Evolutionary conservation across 2,329 filamentous ascomycete species (phyloP).

Genomic region (Fusarium verrucosum): DNA sequence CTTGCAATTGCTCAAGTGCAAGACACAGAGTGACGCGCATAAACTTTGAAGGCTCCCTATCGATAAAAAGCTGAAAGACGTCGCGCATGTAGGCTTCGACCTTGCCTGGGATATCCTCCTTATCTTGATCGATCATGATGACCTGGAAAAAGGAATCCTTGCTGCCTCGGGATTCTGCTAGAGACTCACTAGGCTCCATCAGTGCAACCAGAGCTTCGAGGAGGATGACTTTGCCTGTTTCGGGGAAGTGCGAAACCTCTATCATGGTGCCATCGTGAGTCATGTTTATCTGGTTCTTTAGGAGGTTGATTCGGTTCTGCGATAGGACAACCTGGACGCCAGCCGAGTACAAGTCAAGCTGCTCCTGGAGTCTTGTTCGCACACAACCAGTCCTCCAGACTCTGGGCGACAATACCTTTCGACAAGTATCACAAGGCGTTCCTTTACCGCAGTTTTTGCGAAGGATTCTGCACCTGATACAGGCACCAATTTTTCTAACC

Average conservation of each 20-base stretch:
- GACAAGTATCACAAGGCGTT: slow-evolving; percentile 70
- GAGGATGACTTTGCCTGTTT: slow-evolving; percentile 55
- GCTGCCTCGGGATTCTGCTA: slow-evolving; percentile 49
- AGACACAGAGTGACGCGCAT: slow-evolving; percentile 67
- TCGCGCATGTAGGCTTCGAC: slow-evolving; percentile 69
- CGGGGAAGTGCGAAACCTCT: slow-evolving; percentile 68
- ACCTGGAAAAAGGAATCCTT: slow-evolving; percentile 50
- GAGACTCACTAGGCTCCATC: slow-evolving; percentile 50
- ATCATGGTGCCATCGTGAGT: slow-evolving; percentile 60
- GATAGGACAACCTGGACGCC: slow-evolving; percentile 71
- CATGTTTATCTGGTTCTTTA: slow-evolving; percentile 62
- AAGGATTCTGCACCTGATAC: slow-evolving; percentile 71
- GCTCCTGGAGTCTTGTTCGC: slow-evolving; percentile 68
- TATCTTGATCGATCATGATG: slow-evolving; percentile 69
- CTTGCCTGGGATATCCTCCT: slow-evolving; percentile 67
- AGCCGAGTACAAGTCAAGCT: slow-evolving; percentile 70
- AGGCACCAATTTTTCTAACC: slow-evolving; percentile 71
- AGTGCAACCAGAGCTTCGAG: slow-evolving; percentile 49
- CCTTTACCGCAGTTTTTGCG: slow-evolving; percentile 73
- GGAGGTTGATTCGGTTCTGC: slow-evolving; percentile 65
- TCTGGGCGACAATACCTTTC: slow-evolving; percentile 69
- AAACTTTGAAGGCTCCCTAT: slow-evolving; percentile 67
- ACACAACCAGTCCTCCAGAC: slow-evolving; percentile 73
- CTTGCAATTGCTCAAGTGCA: slow-evolving; percentile 57
- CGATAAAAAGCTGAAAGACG: slow-evolving; percentile 66